Percentiles rank a stretch among this genome's conserved stretches.
Conservation (phyloP, 805 yeast species). For the Martiniozyma abietophila region DNA sequence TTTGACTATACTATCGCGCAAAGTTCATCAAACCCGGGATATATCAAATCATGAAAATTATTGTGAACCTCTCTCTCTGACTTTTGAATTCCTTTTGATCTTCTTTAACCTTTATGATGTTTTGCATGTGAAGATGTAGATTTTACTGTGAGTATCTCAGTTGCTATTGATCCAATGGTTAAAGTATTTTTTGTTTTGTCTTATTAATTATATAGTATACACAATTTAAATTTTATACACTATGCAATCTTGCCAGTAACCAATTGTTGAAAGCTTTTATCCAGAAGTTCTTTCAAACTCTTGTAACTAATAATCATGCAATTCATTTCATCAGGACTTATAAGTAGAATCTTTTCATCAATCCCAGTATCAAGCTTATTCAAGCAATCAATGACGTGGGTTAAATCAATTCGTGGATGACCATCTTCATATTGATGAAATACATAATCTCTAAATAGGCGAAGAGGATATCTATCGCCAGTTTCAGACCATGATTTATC, state of each 20-base stretch:
- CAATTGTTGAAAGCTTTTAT: conserved; percentile 51
- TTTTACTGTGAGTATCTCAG: too few species aligned
- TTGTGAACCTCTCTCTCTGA: too few species aligned
- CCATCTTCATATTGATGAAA: conserved; percentile 86
- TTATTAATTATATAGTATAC: conserved; percentile 1
- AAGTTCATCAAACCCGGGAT: too few species aligned
- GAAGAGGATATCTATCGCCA: conserved; percentile 64
- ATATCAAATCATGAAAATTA: too few species aligned
- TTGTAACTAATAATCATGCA: conserved; percentile 80
- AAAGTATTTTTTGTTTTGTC: too few species aligned
- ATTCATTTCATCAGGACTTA: conserved; percentile 75
- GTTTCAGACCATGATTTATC: conserved; percentile 60
- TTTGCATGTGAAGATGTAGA: too few species aligned
- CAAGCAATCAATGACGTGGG: conserved; percentile 67
- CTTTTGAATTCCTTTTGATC: too few species aligned
- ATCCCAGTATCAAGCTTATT: conserved; percentile 91
- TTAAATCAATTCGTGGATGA: conserved; percentile 68
- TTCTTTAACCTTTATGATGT: too few species aligned
- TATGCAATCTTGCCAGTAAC: conserved; percentile 9
- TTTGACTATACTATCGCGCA: too few species aligned
- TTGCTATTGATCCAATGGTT: too few species aligned
- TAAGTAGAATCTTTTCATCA: conserved; percentile 72
- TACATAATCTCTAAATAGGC: conserved; percentile 72
- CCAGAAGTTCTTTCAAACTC: conserved; percentile 68
- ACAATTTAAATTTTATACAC: conserved; percentile 1